Evolutionary conservation across 1,139 yeast species (phyloP).

Genomic region (Candida sanyaensis): DNA sequence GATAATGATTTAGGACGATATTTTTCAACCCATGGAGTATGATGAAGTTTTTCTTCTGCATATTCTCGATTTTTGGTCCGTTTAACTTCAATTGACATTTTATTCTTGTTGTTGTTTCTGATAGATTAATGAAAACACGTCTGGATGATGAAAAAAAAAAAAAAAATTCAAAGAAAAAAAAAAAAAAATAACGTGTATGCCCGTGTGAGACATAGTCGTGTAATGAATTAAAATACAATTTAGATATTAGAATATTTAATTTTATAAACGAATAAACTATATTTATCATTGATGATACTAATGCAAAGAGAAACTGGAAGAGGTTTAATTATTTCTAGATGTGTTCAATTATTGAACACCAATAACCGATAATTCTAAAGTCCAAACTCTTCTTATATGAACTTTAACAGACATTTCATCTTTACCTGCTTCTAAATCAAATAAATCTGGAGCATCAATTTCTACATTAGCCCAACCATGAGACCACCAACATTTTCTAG

Average conservation of each 20-base stretch:
- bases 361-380: slow-evolving; percentile 68
- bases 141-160: background rate
- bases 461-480: slow-evolving; percentile 60
- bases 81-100: slow-evolving; percentile 12
- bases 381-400: slow-evolving; percentile 83
- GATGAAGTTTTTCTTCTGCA: slow-evolving; percentile 46
- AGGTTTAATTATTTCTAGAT: no score
- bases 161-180: slow-evolving; percentile 1
- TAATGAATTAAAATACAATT: no score
- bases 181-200: background rate
- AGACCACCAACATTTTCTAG: slow-evolving; percentile 99
- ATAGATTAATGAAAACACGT: slow-evolving; percentile 7
- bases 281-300: background rate
- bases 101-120: background rate
- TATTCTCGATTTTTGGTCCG: slow-evolving; percentile 20
- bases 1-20: slow-evolving; percentile 81
- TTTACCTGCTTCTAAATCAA: slow-evolving; percentile 22
- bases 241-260: no score
- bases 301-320: background rate
- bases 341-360: slow-evolving; percentile 48
- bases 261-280: background rate
- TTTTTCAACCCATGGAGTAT: slow-evolving; percentile 80
- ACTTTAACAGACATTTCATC: slow-evolving; percentile 45
- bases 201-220: no score
- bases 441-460: slow-evolving; percentile 27